Conservation (phyloP, 495 filamentous ascomycete genomes). For the Penicillium paxilli region DNA sequence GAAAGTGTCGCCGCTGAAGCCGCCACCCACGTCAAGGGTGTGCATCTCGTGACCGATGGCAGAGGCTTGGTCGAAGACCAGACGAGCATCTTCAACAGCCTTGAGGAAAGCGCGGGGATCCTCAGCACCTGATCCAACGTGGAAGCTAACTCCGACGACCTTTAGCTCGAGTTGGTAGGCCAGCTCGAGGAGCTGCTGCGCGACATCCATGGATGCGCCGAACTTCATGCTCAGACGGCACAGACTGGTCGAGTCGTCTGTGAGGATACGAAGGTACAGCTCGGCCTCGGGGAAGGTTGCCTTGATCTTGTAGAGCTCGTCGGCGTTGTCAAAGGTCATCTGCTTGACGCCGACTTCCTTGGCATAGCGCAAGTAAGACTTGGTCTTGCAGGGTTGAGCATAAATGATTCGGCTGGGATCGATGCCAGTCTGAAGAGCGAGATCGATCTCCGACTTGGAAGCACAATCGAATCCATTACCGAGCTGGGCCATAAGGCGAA, state of each 20-base stretch:
- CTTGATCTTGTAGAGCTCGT: conserved; percentile 97
- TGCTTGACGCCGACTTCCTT: conserved; percentile 82
- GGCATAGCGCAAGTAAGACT: conserved; percentile 92
- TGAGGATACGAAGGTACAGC: conserved; percentile 89
- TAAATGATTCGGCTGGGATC: conserved; percentile 96
- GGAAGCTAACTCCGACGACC: conserved; percentile 95
- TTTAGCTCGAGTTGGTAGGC: conserved; percentile 90
- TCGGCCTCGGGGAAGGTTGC: conserved; percentile 84
- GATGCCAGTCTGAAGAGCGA: conserved; percentile 79
- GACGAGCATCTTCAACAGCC: conserved; percentile 83
- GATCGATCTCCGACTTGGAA: conserved; percentile 94
- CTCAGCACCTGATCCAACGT: conserved; percentile 93
- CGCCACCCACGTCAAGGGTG: conserved; percentile 92
- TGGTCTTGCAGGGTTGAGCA: conserved; percentile 98
- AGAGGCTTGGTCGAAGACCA: conserved; percentile 85
- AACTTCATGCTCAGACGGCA: conserved; percentile 97
- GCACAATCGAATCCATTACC: conserved; percentile 98
- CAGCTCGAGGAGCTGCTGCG: conserved; percentile 72
- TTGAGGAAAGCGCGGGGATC: conserved; percentile 86
- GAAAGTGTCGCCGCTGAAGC: conserved; percentile 85
- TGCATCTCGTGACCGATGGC: conserved; percentile 76
- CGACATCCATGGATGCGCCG: conserved; percentile 82
- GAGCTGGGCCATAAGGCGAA: conserved; percentile 81
- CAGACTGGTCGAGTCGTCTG: conserved; percentile 91
- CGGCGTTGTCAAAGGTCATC: conserved; percentile 99